Evolutionary conservation across 225 moss, liverwort and hornwort species (phyloP).

Genomic region (Pleurozium schreberi): DNA sequence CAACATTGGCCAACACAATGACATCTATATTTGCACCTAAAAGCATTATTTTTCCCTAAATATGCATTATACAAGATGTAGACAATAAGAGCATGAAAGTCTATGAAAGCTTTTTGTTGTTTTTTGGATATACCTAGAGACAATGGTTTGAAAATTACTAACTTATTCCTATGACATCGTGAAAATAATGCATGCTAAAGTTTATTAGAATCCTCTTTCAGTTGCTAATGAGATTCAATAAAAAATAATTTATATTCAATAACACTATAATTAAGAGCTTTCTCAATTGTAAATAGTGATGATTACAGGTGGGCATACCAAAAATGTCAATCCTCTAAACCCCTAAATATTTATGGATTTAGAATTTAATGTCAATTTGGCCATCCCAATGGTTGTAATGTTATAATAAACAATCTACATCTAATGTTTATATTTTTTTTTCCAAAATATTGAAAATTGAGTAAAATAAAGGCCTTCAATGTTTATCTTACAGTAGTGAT

Average conservation of each 20-base stretch:
- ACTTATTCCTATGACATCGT: neutral
- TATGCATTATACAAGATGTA: neutral
- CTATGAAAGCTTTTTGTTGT: neutral
- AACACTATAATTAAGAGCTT: too few relatives aligned
- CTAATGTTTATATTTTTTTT: too few relatives aligned
- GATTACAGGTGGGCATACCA: neutral
- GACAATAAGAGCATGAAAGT: neutral
- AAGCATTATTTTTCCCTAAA: neutral
- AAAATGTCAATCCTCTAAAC: neutral
- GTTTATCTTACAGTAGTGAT: too few relatives aligned
- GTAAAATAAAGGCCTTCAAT: too few relatives aligned
- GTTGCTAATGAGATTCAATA: neutral
- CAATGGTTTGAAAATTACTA: neutral
- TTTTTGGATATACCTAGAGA: neutral
- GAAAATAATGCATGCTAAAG: neutral
- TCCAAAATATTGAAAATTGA: too few relatives aligned
- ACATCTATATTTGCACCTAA: neutral
- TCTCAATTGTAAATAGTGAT: neutral
- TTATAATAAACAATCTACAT: too few relatives aligned
- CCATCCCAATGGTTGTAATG: too few relatives aligned
- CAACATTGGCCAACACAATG: neutral
- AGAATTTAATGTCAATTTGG: too few relatives aligned
- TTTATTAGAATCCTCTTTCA: neutral
- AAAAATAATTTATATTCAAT: too few relatives aligned
- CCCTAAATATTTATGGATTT: too few relatives aligned